phyloP scores from a whole-genome alignment of 192 early-diverging fungal genomes.

The Linnemannia zychae region DNA sequence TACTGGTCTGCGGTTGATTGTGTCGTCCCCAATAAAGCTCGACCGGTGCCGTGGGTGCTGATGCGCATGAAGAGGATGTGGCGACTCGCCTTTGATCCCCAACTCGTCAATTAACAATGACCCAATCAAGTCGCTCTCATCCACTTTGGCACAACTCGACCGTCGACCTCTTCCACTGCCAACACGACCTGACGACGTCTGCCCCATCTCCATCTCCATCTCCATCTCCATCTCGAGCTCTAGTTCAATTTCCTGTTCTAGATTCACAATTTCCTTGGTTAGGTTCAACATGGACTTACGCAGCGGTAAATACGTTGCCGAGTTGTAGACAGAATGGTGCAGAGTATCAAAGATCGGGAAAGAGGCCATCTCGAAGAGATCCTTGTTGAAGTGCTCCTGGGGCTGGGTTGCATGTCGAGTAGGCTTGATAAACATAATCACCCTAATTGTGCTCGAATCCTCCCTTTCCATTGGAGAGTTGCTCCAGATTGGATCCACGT shows the following conservation, averaged over 20 bases:
- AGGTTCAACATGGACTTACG: constrained; percentile 52
- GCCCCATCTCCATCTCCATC: not conserved
- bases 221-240: constrained; percentile 24
- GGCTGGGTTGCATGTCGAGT: constrained; percentile 45
- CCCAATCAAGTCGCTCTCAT: constrained; percentile 6
- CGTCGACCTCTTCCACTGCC: not conserved
- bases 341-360: constrained; percentile 59
- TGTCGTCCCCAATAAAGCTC: constrained; percentile 32
- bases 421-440: constrained; percentile 59
- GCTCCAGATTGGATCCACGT: constrained; percentile 36
- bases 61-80: not conserved
- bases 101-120: constrained; percentile 28
- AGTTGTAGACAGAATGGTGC: constrained; percentile 58
- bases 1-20: constrained; percentile 5
- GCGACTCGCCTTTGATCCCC: constrained; percentile 36
- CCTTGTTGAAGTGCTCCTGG: constrained; percentile 28
- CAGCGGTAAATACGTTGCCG: constrained; percentile 46
- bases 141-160: not conserved
- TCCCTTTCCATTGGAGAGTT: not conserved
- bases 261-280: constrained; percentile 49
- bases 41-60: constrained; percentile 15
- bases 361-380: constrained; percentile 46
- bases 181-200: not conserved
- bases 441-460: constrained; percentile 30
- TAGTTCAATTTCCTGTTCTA: constrained; percentile 35